phyloP scores from a whole-genome alignment of 2,329 filamentous ascomycete species.

The Bipolaris sorokiniana region DNA sequence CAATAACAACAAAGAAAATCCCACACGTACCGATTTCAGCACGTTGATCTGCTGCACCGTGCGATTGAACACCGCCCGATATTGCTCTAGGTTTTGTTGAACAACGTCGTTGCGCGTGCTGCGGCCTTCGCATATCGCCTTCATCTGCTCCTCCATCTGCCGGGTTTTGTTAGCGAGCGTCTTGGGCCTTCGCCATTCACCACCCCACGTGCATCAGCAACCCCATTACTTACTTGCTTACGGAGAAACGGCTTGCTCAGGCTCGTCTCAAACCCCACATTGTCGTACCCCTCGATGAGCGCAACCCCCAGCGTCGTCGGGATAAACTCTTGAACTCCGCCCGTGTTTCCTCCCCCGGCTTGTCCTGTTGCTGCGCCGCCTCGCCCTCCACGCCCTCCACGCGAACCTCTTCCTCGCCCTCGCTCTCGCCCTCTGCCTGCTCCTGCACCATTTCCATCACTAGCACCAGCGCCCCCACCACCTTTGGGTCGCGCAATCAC shows the following conservation, averaged over 20 bases:
- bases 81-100: conserved; percentile 82
- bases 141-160: conserved; percentile 93
- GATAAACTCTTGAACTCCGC: conserved; percentile 81
- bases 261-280: conserved; percentile 90
- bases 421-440: conserved; percentile 55
- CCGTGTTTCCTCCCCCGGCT: conserved; percentile 52
- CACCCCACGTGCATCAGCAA: conserved; percentile 1
- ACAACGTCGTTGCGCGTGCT: conserved; percentile 77
- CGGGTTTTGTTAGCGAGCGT: conserved; percentile 18
- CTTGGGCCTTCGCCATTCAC: conserved; percentile 5
- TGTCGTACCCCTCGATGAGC: conserved; percentile 91
- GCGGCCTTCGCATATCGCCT: conserved; percentile 89
- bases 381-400: conserved; percentile 52
- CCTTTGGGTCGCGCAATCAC: conserved; percentile 68
- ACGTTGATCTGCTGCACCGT: conserved; percentile 76
- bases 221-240: conserved; percentile 67
- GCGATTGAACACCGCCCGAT: conserved; percentile 83
- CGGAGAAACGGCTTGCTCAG: conserved; percentile 94
- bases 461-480: conserved; percentile 32
- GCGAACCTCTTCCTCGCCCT: conserved; percentile 49
- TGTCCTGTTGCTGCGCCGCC: conserved; percentile 48
- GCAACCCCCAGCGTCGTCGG: conserved; percentile 91
- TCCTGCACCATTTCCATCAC: conserved; percentile 37
- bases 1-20: background rate
- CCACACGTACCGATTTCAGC: conserved; percentile 58